Percentiles rank a stretch among this genome's conserved stretches.
phyloP scores from a whole-genome alignment of 192 early-diverging fungal genomes.

The Dissophora globulifera region DNA sequence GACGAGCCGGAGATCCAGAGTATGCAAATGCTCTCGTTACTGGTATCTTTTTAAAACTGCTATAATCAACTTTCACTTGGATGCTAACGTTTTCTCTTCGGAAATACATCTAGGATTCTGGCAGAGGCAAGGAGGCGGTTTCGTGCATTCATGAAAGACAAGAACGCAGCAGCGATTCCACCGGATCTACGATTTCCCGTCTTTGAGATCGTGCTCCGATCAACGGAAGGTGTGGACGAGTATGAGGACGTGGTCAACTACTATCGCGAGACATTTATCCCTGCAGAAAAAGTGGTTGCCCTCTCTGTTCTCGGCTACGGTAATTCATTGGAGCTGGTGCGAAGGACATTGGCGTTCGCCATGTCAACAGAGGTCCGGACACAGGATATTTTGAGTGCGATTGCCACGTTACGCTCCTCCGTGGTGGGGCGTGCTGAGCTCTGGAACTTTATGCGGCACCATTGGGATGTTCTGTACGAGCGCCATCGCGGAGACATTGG shows the following conservation, averaged over 20 bases:
- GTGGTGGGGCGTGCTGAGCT: slow-evolving; percentile 63
- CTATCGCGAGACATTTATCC: slow-evolving; percentile 59
- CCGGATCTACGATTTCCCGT: slow-evolving; percentile 72
- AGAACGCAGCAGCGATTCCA: slow-evolving; percentile 61
- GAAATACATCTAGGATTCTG: slow-evolving; percentile 61
- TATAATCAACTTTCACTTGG: background rate
- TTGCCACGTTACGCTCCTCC: slow-evolving; percentile 60
- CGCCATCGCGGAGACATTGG: slow-evolving; percentile 69
- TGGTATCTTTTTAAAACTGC: slow-evolving; percentile 7
- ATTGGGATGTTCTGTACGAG: slow-evolving; percentile 64
- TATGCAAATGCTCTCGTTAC: slow-evolving; percentile 41
- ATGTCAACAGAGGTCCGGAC: slow-evolving; percentile 67
- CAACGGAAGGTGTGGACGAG: slow-evolving; percentile 54
- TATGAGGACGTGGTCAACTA: slow-evolving; percentile 58
- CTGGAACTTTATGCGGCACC: slow-evolving; percentile 75
- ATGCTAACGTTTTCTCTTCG: background rate
- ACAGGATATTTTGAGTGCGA: slow-evolving; percentile 65
- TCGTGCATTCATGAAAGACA: slow-evolving; percentile 66
- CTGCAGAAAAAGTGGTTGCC: slow-evolving; percentile 67
- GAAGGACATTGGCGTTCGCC: slow-evolving; percentile 64
- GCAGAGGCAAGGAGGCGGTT: slow-evolving; percentile 79
- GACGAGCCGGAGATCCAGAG: slow-evolving; percentile 65
- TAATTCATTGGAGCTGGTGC: slow-evolving; percentile 57
- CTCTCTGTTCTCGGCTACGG: slow-evolving; percentile 68
- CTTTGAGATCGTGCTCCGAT: slow-evolving; percentile 70